phyloP scores from a whole-genome alignment of 371 early-diverging fungal genomes.

The Mucor sp. region DNA sequence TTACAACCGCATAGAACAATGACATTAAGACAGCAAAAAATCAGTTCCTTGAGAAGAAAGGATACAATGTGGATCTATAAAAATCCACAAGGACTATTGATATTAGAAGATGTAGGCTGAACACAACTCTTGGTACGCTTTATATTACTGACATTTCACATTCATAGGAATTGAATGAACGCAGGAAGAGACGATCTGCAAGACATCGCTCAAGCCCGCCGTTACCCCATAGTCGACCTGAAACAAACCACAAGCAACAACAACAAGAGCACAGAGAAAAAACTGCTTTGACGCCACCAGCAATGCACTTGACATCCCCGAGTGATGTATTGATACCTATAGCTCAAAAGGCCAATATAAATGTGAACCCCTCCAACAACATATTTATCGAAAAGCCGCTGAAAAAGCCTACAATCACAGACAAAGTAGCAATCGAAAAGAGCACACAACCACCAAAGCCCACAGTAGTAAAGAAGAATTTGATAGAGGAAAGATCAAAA shows the following conservation, averaged over 20 bases:
- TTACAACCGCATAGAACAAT: neutral
- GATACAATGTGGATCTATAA: conserved; percentile 29
- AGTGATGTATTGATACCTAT: neutral
- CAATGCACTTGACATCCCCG: neutral
- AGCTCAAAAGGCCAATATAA: neutral
- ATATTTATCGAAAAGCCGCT: neutral
- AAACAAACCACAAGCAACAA: neutral
- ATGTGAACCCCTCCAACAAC: neutral
- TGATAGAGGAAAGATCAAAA: neutral
- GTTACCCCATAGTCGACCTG: neutral
- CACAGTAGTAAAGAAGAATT: neutral
- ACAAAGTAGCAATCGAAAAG: neutral
- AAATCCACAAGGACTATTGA: conserved; percentile 22
- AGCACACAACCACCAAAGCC: neutral
- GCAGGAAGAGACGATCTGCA: conserved; percentile 11
- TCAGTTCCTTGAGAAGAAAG: conserved; percentile 6
- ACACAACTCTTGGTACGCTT: neutral
- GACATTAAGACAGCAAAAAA: neutral
- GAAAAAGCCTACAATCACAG: neutral
- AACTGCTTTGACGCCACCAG: neutral
- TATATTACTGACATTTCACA: neutral
- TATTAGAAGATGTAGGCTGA: conserved; percentile 14
- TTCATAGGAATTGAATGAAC: conserved; percentile 19
- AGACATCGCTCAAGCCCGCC: conserved; percentile 1
- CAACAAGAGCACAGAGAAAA: neutral